A percentile compares a stretch with the other conserved stretches of the same genome.
Conservation (phyloP, 2,329 filamentous ascomycete genomes). For the Xylaria hypoxylon region DNA sequence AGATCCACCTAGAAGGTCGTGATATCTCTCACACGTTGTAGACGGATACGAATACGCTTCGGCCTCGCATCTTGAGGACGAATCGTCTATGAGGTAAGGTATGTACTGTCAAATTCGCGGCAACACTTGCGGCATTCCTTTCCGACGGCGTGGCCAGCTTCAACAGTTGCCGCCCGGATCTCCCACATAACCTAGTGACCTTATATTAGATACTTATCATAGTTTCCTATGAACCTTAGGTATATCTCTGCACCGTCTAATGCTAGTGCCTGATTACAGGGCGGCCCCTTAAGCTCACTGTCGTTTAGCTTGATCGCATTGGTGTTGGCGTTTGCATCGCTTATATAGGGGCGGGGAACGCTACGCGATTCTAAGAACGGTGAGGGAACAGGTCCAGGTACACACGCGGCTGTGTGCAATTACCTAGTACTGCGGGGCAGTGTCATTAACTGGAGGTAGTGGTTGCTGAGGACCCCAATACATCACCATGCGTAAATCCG, state of each 20-base stretch:
- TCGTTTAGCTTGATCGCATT: conserved; percentile 20
- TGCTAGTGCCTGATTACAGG: conserved; percentile 38
- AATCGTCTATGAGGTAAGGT: conserved; percentile 18
- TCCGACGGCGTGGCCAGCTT: conserved; percentile 36
- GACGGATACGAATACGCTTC: too few relatives aligned
- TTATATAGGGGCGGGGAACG: background rate
- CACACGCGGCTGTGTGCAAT: background rate
- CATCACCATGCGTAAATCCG: background rate
- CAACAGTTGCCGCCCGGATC: conserved; percentile 38
- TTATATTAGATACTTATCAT: conserved; percentile 31
- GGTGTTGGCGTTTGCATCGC: background rate
- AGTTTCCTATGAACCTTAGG: conserved; percentile 41
- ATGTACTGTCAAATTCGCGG: conserved; percentile 37
- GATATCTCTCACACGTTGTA: too few relatives aligned
- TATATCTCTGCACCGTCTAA: conserved; percentile 38
- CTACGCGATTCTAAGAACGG: background rate
- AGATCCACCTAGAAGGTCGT: too few relatives aligned
- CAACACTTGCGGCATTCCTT: conserved; percentile 31
- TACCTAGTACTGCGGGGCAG: background rate
- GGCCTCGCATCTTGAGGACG: too few relatives aligned
- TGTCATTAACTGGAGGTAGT: background rate
- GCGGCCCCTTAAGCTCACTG: conserved; percentile 29
- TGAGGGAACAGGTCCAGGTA: background rate
- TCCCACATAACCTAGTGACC: conserved; percentile 41
- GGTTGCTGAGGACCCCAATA: conserved; percentile 14